Evolutionary conservation across 1,284 basidiomycete species (phyloP), one percentile per base, ranked within the genome.

Genomic region (Trichosporon ovoides): DNA sequence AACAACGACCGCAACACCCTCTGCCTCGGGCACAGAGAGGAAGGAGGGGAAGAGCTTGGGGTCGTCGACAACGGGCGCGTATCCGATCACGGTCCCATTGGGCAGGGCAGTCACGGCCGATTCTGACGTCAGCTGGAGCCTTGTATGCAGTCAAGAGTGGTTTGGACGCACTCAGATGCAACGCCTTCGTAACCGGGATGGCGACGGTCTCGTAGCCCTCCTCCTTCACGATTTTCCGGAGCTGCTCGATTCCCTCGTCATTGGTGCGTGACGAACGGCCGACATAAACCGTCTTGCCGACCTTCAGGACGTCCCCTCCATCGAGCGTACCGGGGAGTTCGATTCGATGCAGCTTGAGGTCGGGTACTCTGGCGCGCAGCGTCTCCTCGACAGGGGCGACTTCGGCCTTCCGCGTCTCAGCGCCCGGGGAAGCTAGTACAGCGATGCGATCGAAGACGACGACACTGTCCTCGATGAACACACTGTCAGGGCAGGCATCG

Each of bases 221-320:
- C 6, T 40, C 33, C 7, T 35, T 14, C 22, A 57, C 38, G 22
- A 57, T 57, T 7, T 34, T 22, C 5, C 49, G 12, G 16, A 57
- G 50, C 56, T 57, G 56, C 3, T 34, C 20, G n/a, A 57, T 48
- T 20, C 56, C 56, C 34, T 57, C 56, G n/a, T 35, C 51, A 18
- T 57, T 57, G n/a, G 56, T 46, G 10, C 56, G 50, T 7, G 38
- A 40, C 16, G 50, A 51, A 10, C 40, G 31, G 12, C 56, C 56
- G 34, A 57, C 56, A 20, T 57, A 57, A 19, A 57, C 51, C 33
- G 52, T 51, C 40, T 57, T 57, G 34, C 56, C 56, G 56, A 57
- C 50, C 50, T 57, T 57, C 38, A 57, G 50, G 38, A 57, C 56
- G 50, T 57, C 56, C 12, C 56, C 56, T n/a, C 56, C 56, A 13